Base-by-base conservation (phyloP, 345 rosid genomes). In the Adansonia digitata region DNA sequence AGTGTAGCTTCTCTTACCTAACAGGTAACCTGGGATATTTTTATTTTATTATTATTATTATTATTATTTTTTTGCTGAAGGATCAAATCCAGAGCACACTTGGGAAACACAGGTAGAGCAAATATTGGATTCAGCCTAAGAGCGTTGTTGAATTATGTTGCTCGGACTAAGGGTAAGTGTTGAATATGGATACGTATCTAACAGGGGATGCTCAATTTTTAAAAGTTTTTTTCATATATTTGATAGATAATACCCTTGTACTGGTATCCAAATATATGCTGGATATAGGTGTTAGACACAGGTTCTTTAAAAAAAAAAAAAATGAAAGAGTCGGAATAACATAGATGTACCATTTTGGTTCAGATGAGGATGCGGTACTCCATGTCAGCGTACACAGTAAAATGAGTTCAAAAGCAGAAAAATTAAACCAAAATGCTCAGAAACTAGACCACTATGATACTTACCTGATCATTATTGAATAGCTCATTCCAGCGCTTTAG, bases 401-500 rank as follows among this genome's bases (percentile, higher is more conserved):
- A 22, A 55, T 55, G 60, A 22, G 18, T 57, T 57, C 18, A 57
- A 57, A 26, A 57, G 62, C 7, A 57, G 63, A 57, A 12, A 27
- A 57, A 35, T 57, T 26, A 27, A 5, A 27, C 48, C 27, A 49
- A 26, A 57, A 27, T 35, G 46, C 45, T 13, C 64, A 12, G 31
- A 77, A 77, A 34, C 26, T 48, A 7, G 39, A 46, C n/a, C 31
- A 0, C 13, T n/a, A 14, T 3, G 24, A 5, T 45, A 62, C 87
- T 75, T 75, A 91, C 98, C 93, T 93, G 97, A 71, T 96, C 99
- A 78, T 79, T 69, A 86, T 85, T 79, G 79, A 88, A 76, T 20
- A 96, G 95, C 69, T 92, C 87, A 53, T 88, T 88, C 99, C 99
- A 96, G 73, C 83, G 80, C 84, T 87, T 87, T 74, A 79, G 80